Percentiles rank a stretch among this genome's conserved stretches.
These are phyloP conservation scores for Maudiozyma humilis DNA, from an alignment of 1,139 yeast genomes.

Conservation along the genomic window DNA sequence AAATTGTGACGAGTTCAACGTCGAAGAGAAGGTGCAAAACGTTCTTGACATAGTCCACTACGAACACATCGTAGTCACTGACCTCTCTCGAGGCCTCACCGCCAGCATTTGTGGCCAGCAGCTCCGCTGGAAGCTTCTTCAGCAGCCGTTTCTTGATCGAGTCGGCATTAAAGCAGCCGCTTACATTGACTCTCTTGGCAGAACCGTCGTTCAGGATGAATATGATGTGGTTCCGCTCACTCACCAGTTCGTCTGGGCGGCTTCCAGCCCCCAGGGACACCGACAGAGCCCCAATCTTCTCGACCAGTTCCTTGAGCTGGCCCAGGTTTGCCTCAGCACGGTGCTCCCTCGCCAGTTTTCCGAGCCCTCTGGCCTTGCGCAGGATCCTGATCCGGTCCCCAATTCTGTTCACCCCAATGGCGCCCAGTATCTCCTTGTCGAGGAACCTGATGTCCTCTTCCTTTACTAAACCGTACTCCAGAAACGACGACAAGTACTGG, in stretches of 20 bases:
- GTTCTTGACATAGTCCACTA: constrained; percentile 38
- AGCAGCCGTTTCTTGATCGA: constrained; percentile 67
- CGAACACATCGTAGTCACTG: constrained; percentile 44
- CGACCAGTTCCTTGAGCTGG: constrained; percentile 30
- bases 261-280: not conserved
- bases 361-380: constrained; percentile 31
- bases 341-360: constrained; percentile 1
- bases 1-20: constrained; percentile 72
- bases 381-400: constrained; percentile 69
- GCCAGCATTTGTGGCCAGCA: constrained; percentile 20
- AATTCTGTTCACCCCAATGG: constrained; percentile 64
- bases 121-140: constrained; percentile 43
- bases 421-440: constrained; percentile 61
- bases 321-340: not conserved
- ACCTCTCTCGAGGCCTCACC: constrained; percentile 34
- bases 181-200: constrained; percentile 62
- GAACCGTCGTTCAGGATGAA: constrained; percentile 73
- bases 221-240: constrained; percentile 44
- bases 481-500: constrained; percentile 31
- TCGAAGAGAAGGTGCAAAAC: constrained; percentile 54
- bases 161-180: constrained; percentile 75
- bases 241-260: constrained; percentile 26
- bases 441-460: constrained; percentile 37
- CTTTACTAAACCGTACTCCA: constrained; percentile 46
- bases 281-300: constrained; percentile 18